Base-by-base conservation (phyloP, 2,329 filamentous ascomycete genomes). In the Aspergillus neoniger region DNA sequence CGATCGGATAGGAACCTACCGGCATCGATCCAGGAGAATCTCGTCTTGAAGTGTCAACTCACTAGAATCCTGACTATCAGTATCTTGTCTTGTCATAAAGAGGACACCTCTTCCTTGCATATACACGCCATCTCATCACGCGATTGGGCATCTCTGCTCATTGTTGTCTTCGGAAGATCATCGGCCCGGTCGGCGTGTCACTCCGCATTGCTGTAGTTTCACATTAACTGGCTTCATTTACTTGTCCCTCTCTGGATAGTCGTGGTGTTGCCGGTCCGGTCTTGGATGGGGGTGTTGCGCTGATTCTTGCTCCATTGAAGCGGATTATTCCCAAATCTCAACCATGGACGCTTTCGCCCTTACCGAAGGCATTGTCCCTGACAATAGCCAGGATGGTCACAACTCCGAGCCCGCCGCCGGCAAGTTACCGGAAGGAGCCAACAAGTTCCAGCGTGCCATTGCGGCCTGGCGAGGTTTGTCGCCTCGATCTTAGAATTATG, bases 401-500 rank as follows among this genome's bases (percentile, higher is more conserved):
- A 59, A 71, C 39, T 58, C 67, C 58, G 63, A 69, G 63, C 65
- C 66, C 48, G 62, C 65, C 59, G 59, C 68, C 53, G 62, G 67
- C 47, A 72, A 75, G 59, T 67, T 76, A 52, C 72, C 76, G 8
- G 85, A 88, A 52, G 85, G 85, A 38, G 88, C 89, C 69, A 98
- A 96, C 81, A 97, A 96, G 78, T 99, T 99, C 76, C 95, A 99
- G 77, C 90, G 89, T 74, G 95, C 95, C 59, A 96, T 99, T 69
- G 91, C 92, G 65, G 91, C 93, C 75, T 99, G 95, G 95, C 88
- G 95, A 82, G 93, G 93, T 96, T 86, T 53, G 30, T 50, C 19
- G 23, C 39, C 15, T 8, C 17, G 12, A 25, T n/a, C 47, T 21
- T 2, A 5, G 8, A 4, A 32, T 30, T 21, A 0, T 4, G 15